These are phyloP conservation scores for Orbilia ellipsospora DNA, from an alignment of 2,329 filamentous ascomycete genomes.

Conservation along the genomic window DNA sequence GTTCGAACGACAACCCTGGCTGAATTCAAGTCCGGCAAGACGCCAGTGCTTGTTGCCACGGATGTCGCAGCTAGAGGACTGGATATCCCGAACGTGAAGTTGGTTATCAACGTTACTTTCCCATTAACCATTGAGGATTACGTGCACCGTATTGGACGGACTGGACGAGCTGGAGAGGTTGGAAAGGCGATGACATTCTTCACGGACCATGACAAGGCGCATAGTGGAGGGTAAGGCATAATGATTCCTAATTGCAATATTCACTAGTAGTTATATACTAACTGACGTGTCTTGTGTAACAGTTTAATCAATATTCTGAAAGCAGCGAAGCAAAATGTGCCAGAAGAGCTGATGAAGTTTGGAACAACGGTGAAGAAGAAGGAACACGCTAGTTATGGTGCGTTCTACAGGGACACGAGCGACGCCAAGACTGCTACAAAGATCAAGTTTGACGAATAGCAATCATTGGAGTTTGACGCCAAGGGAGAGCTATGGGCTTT, in stretches of 20 bases:
- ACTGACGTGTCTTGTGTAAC: conserved; percentile 53
- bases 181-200: conserved; percentile 93
- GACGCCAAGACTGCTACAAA: conserved; percentile 63
- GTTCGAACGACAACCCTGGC: conserved; percentile 88
- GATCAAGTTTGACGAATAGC: conserved; percentile 59
- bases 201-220: conserved; percentile 91
- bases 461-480: conserved; percentile 31
- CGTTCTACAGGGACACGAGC: conserved; percentile 92
- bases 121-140: conserved; percentile 96
- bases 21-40: conserved; percentile 86
- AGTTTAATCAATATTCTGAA: conserved; percentile 88
- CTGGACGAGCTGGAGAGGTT: conserved; percentile 88
- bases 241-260: too few species aligned
- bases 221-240: conserved; percentile 80
- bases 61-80: conserved; percentile 94
- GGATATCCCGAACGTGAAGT: conserved; percentile 93
- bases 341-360: conserved; percentile 91
- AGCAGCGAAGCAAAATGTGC: conserved; percentile 89
- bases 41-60: conserved; percentile 88
- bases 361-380: conserved; percentile 99
- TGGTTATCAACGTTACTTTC: conserved; percentile 95
- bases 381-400: conserved; percentile 92
- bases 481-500: conserved; percentile 27
- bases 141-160: conserved; percentile 95
- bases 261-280: neutral